phyloP scores from a whole-genome alignment of 2,329 filamentous ascomycete genomes.

The Trichophyton mentagrophytes region DNA sequence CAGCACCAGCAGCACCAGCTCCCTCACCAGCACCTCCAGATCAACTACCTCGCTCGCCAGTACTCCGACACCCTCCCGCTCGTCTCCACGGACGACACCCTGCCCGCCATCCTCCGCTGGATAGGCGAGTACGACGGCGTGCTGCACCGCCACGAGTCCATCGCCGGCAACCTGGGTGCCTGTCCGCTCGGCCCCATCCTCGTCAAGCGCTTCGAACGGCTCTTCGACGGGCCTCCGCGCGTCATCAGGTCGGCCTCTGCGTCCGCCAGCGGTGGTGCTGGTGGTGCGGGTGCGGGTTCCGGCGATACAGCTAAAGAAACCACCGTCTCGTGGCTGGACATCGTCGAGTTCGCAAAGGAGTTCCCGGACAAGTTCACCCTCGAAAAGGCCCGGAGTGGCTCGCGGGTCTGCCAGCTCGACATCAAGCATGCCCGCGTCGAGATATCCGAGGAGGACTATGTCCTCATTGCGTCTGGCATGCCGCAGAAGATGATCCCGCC shows the following conservation, averaged over 20 bases:
- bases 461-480: conserved; percentile 69
- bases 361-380: conserved; percentile 68
- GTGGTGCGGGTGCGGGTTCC: no score
- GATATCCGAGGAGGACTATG: conserved; percentile 77
- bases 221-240: conserved; percentile 70
- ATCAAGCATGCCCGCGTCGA: conserved; percentile 71
- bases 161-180: conserved; percentile 73
- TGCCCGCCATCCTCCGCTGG: conserved; percentile 58
- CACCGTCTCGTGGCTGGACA: conserved; percentile 67
- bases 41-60: conserved; percentile 55
- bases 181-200: conserved; percentile 70
- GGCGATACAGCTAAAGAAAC: conserved; percentile 34
- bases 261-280: no score
- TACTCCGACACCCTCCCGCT: conserved; percentile 50
- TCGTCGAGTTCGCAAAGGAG: conserved; percentile 69
- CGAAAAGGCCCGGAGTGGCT: conserved; percentile 53
- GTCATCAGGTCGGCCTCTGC: conserved; percentile 40
- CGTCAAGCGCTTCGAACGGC: conserved; percentile 71
- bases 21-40: conserved; percentile 47
- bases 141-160: conserved; percentile 70
- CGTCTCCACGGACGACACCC: conserved; percentile 53
- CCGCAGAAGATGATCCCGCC: conserved; percentile 71
- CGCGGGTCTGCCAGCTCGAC: conserved; percentile 65
- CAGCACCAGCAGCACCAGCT: no score
- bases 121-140: conserved; percentile 76